Percentiles rank a stretch among this genome's conserved stretches.
phyloP scores from a whole-genome alignment of 176 grass and related monocot species.

The Cenchrus americanus region DNA sequence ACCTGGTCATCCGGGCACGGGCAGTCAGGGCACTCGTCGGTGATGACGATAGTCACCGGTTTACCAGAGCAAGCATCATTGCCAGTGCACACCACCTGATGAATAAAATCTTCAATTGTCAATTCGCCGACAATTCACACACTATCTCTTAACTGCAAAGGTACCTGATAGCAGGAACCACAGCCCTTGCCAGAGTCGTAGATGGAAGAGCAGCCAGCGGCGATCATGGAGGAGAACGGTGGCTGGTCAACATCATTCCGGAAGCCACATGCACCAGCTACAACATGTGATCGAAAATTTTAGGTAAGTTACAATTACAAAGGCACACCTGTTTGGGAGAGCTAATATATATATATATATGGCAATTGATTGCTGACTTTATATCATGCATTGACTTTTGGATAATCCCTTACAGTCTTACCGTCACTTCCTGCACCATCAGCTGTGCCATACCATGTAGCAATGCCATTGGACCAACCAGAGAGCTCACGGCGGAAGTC shows the following conservation, averaged over 20 bases:
- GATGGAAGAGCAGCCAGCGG: slow-evolving; percentile 76
- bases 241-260: slow-evolving; percentile 60
- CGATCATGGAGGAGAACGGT: slow-evolving; percentile 79
- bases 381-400: not conserved
- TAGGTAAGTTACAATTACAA: not conserved
- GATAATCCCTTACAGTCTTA: slow-evolving; percentile 53
- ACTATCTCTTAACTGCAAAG: not conserved
- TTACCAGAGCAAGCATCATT: slow-evolving; percentile 69
- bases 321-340: not conserved
- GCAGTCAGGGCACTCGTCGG: slow-evolving; percentile 63
- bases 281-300: slow-evolving; percentile 8
- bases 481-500: slow-evolving; percentile 51
- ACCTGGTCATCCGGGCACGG: slow-evolving; percentile 39
- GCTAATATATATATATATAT: too few species aligned
- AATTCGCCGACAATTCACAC: not conserved
- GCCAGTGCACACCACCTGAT: slow-evolving; percentile 61
- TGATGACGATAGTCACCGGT: slow-evolving; percentile 71
- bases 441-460: slow-evolving; percentile 72
- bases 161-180: slow-evolving; percentile 72
- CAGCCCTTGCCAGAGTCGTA: slow-evolving; percentile 79
- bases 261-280: slow-evolving; percentile 86
- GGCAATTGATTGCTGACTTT: not conserved
- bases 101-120: slow-evolving; percentile 23
- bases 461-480: slow-evolving; percentile 55
- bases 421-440: slow-evolving; percentile 71